Conservation (phyloP, 2,329 filamentous ascomycete species). For the Calonectria hongkongensis region DNA sequence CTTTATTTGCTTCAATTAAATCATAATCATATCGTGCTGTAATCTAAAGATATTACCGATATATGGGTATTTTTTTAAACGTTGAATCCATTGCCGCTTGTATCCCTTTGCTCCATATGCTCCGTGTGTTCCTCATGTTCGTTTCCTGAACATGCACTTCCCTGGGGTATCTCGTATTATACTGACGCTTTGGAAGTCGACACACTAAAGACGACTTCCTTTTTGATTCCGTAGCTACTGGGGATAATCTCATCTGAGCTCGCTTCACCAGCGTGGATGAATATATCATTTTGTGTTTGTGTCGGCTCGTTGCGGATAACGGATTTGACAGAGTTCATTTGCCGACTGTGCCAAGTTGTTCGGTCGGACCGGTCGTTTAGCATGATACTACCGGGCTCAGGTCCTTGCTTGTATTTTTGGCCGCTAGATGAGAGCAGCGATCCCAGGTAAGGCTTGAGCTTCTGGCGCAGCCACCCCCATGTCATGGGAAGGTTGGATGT, state of each 20-base stretch:
- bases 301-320: constrained; percentile 2
- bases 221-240: constrained; percentile 33
- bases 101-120: constrained; percentile 20
- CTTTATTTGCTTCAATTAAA: constrained; percentile 11
- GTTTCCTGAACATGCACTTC: background rate
- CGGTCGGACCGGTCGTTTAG: constrained; percentile 43
- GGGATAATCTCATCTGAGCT: constrained; percentile 51
- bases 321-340: constrained; percentile 40
- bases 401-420: constrained; percentile 47
- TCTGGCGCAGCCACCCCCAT: constrained; percentile 53
- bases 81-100: background rate
- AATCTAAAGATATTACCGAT: constrained; percentile 23
- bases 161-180: constrained; percentile 7
- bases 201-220: constrained; percentile 50
- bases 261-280: constrained; percentile 46
- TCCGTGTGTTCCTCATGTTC: background rate
- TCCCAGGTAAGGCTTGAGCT: constrained; percentile 51
- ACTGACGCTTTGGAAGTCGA: constrained; percentile 30
- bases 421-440: constrained; percentile 51
- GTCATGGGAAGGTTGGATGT: constrained; percentile 62
- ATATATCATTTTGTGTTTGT: constrained; percentile 33
- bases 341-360: constrained; percentile 46
- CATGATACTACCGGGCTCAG: constrained; percentile 51
- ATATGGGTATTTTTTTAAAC: constrained; percentile 27
- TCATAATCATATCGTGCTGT: constrained; percentile 21